Base-by-base conservation (phyloP, 176 grass and related monocot species). In the Chloris gayana region DNA sequence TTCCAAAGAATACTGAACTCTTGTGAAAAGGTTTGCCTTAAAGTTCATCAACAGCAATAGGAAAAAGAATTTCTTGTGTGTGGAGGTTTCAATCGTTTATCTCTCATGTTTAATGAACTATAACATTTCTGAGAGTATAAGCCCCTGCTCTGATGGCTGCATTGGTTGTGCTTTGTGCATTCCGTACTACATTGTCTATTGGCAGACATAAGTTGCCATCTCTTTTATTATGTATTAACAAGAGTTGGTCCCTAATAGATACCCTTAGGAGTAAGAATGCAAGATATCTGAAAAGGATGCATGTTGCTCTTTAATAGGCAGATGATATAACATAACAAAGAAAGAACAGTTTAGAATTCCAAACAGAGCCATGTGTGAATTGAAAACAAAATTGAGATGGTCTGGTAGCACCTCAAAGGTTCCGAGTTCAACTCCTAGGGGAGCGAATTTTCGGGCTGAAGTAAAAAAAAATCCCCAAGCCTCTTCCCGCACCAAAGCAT, bases 131-230 rank as follows among this genome's bases (percentile, higher is more conserved):
- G n/a, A 21, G 27, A 77, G 39, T 9, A 49, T 42, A 14, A 38
- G 73, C 70, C 38, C 10, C 27, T 84, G 53, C 35, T 74, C n/a
- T 30, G 6, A 51, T 24, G 68, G 42, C 19, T 56, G 46, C 69
- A 74, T 80, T 27, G 6, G 21, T n/a, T 66, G 26, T 39, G 30
- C 11, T 46, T 60, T 18, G 77, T 69, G 54, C 81, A 74, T 57
- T 27, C n/a, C 72, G 44, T 33, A 84, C 70, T 26, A 24, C 27
- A 33, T 69, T 1, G 13, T 69, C 75, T 34, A 75, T 63, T 39
- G 76, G 50, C 64, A 64, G 81, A 38, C 82, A 71, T 44, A 35
- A 85, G 82, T 71, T 70, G 27, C 75, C 72, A 76, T 89, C 82
- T 24, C 51, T 51, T 27, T 76, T 76, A 41, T 58, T 41, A n/a